Base-by-base conservation (phyloP, 2,329 filamentous ascomycete species). In the Fusarium albosuccineum region DNA sequence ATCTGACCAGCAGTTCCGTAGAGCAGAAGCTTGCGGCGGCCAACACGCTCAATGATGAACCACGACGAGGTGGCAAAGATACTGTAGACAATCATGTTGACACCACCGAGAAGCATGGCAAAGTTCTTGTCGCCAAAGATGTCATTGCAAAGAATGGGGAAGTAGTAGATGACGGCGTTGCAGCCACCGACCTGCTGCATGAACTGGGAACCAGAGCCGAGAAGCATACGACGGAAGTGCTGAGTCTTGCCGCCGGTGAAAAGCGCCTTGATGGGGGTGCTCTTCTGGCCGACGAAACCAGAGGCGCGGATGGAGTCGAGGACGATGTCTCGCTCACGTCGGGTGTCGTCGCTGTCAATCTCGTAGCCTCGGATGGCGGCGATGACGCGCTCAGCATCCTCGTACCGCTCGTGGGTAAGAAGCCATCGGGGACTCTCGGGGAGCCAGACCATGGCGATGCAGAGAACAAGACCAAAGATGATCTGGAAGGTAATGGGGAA, bases 221-320 rank as follows among this genome's bases (percentile, higher is more conserved):
- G 82, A 54, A 90, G 67, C 82, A 90, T 88, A 34, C 89, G 83
- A 8, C 88, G 85, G 78, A 89, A 86, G 72, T 91, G 87, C 76
- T 91, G 88, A 0, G 87, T 89, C 78, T 87, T 89, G 64, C 88
- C 88, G 49, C 83, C 82, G 1, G 87, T 89, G 71, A 89, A 83
- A 2, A 90, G 80, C 1, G 86, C 83, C 66, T 82, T 85, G 74
- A 85, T 73, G 0, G 82, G 82, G 0, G 82, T 84, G 67, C 75
- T 80, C 79, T 81, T 82, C 40, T 80, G 76, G 40, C 79, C 80
- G 39, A 75, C 75, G 58, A 79, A 79, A 29, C 82, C 85, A 26
- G 83, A 85, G 42, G 86, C 86, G 40, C 83, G 82, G 64, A 92
- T 88, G 0, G 73, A 73, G 46, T 75, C 72, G 17, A 74, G 64